Percentiles rank a stretch among this genome's conserved stretches.
Evolutionary conservation across 1,284 basidiomycete species (phyloP).

Genomic region (Apiotrichum montevideense): DNA sequence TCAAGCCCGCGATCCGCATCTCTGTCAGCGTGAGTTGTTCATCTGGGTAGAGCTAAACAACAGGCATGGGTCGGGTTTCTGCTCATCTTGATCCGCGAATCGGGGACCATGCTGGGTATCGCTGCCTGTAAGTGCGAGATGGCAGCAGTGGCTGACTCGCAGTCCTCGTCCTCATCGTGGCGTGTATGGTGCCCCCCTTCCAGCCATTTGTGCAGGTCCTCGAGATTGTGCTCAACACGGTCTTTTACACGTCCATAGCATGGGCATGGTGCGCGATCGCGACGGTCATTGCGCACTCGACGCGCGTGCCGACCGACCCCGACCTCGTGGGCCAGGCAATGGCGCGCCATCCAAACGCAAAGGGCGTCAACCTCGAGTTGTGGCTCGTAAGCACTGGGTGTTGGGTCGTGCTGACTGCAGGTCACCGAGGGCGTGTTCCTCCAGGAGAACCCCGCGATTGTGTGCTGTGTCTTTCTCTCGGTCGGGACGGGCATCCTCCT

Average conservation of each 20-base stretch:
- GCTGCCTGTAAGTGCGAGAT: slow-evolving; percentile 33
- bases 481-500: slow-evolving; percentile 36
- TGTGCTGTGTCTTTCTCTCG: slow-evolving; percentile 37
- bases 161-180: slow-evolving; percentile 40
- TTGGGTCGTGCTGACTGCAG: slow-evolving; percentile 12
- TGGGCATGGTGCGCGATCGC: slow-evolving; percentile 37
- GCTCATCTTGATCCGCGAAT: slow-evolving; percentile 33
- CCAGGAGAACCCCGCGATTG: slow-evolving; percentile 36
- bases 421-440: slow-evolving; percentile 41
- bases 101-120: slow-evolving; percentile 31
- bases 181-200: slow-evolving; percentile 39
- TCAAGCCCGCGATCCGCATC: slow-evolving; percentile 39
- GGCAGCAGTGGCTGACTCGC: not conserved
- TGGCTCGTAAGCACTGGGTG: not conserved
- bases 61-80: slow-evolving; percentile 44
- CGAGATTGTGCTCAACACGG: slow-evolving; percentile 38
- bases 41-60: not conserved
- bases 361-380: slow-evolving; percentile 9
- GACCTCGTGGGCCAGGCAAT: slow-evolving; percentile 16
- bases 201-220: slow-evolving; percentile 40
- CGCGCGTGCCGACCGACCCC: slow-evolving; percentile 21
- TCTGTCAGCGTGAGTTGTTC: slow-evolving; percentile 32
- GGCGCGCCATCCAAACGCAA: slow-evolving; percentile 14
- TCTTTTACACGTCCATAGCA: slow-evolving; percentile 35
- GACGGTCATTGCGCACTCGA: slow-evolving; percentile 5